These are phyloP conservation scores for Senna tora DNA, from an alignment of 306 rosid species.

Conservation along the genomic window DNA sequence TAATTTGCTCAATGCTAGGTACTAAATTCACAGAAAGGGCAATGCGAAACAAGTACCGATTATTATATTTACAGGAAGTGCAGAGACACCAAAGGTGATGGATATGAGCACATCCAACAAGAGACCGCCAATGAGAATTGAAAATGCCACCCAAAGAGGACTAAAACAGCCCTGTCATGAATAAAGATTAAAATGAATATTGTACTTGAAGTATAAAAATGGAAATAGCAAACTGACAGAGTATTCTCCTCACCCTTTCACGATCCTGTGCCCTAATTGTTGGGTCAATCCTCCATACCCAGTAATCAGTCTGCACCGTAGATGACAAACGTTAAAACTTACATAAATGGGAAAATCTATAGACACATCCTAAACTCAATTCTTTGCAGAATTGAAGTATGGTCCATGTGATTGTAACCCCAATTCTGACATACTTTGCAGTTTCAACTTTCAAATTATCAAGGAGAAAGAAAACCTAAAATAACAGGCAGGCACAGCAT, in stretches of 20 bases:
- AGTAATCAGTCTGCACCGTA: not conserved
- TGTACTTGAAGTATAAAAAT: conserved; percentile 3
- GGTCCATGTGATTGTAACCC: not conserved
- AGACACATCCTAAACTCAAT: not conserved
- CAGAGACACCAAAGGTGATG: conserved; percentile 24
- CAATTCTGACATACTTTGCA: not conserved
- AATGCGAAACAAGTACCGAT: not conserved
- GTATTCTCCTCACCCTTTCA: conserved; percentile 14
- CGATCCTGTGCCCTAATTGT: conserved; percentile 4
- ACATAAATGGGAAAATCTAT: conserved; percentile 5
- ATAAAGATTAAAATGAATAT: conserved; percentile 2
- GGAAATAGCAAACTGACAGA: not conserved
- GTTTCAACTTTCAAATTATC: not conserved
- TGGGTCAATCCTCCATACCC: conserved; percentile 15
- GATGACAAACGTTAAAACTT: not conserved
- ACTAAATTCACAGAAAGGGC: conserved; percentile 1
- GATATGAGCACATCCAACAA: conserved; percentile 21
- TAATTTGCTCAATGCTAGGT: too few relatives aligned
- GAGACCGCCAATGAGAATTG: conserved; percentile 18
- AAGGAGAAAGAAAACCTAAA: not conserved
- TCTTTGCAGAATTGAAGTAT: conserved; percentile 2
- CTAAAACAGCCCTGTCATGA: conserved; percentile 23
- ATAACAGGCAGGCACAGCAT: not conserved
- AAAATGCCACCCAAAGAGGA: conserved; percentile 24
- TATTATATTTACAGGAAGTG: conserved; percentile 16